Evolutionary conservation across 257 asterid genomes (phyloP).

Genomic region (Echites panduratus): DNA sequence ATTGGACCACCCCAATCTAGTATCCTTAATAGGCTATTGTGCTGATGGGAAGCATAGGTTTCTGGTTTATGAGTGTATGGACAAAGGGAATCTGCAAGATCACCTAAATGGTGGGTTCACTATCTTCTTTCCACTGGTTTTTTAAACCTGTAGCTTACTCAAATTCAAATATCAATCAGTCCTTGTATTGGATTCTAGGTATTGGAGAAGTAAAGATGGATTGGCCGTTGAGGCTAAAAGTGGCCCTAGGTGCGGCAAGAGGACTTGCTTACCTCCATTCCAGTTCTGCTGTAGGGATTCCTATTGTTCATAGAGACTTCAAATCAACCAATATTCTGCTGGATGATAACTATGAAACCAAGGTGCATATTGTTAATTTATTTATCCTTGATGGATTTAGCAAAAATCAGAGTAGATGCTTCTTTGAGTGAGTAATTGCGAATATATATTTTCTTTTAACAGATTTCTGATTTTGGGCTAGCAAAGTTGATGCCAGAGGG

Average conservation of each 20-base stretch:
- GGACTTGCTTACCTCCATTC: slow-evolving; percentile 97
- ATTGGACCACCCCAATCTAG: slow-evolving; percentile 90
- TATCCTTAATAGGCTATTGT: slow-evolving; percentile 77
- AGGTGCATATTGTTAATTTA: slow-evolving; percentile 37
- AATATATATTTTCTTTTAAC: slow-evolving; percentile 13
- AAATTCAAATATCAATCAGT: neutral
- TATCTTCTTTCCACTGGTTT: neutral
- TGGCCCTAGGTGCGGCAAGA: slow-evolving; percentile 85
- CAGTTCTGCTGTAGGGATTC: slow-evolving; percentile 79
- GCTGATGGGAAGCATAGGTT: slow-evolving; percentile 97
- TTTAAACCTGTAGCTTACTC: neutral
- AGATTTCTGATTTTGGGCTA: slow-evolving; percentile 96
- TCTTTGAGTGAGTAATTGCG: neutral
- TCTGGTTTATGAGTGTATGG: slow-evolving; percentile 85
- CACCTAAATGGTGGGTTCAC: slow-evolving; percentile 68
- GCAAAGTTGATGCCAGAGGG: slow-evolving; percentile 97
- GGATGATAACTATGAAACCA: slow-evolving; percentile 73
- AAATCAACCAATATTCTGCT: slow-evolving; percentile 92
- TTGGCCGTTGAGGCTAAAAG: slow-evolving; percentile 81
- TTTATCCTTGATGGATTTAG: neutral
- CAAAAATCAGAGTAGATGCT: slow-evolving; percentile 4
- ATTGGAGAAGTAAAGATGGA: slow-evolving; percentile 72
- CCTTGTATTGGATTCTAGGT: slow-evolving; percentile 39
- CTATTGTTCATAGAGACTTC: slow-evolving; percentile 90
- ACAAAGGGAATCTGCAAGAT: slow-evolving; percentile 81